These are phyloP conservation scores for Boletellus deceptivus DNA, from an alignment of 1,284 basidiomycete genomes.

Conservation along the genomic window DNA sequence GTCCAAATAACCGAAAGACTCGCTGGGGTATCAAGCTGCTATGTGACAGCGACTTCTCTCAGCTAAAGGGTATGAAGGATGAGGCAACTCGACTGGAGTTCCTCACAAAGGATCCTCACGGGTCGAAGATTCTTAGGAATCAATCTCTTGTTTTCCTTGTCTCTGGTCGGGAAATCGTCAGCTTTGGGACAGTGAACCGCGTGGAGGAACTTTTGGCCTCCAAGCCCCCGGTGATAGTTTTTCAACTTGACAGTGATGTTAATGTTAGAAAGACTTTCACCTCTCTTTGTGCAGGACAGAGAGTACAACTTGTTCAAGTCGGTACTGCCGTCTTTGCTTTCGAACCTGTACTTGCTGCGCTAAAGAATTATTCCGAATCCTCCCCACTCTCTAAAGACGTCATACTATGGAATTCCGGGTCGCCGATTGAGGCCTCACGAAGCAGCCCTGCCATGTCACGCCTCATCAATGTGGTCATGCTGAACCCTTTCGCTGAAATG, in stretches of 20 bases:
- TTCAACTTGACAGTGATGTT: conserved; percentile 47
- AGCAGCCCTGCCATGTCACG: conserved; percentile 23
- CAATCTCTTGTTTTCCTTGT: conserved; percentile 52
- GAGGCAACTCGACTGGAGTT: conserved; percentile 31
- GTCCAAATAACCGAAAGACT: conserved; percentile 30
- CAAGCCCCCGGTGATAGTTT: conserved; percentile 47
- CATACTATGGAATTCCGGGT: conserved; percentile 44
- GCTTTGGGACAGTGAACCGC: conserved; percentile 52
- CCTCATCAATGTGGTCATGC: conserved; percentile 33
- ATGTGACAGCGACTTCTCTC: conserved; percentile 40
- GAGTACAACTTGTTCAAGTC: conserved; percentile 50
- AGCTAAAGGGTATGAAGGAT: conserved; percentile 34
- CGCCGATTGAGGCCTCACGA: neutral
- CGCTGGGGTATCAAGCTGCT: conserved; percentile 51
- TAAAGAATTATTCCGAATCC: conserved; percentile 37
- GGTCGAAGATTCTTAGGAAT: conserved; percentile 44
- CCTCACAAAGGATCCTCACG: conserved; percentile 38
- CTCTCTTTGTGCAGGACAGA: conserved; percentile 34
- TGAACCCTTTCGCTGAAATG: conserved; percentile 40
- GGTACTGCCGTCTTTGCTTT: conserved; percentile 57
- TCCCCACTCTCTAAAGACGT: conserved; percentile 46
- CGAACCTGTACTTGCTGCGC: conserved; percentile 52
- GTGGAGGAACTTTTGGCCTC: conserved; percentile 50
- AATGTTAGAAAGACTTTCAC: conserved; percentile 38
- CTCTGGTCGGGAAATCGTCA: conserved; percentile 45